Evolutionary conservation across 1,139 yeast genomes (phyloP).

Genomic region (Pneumocystis jirovecii): DNA sequence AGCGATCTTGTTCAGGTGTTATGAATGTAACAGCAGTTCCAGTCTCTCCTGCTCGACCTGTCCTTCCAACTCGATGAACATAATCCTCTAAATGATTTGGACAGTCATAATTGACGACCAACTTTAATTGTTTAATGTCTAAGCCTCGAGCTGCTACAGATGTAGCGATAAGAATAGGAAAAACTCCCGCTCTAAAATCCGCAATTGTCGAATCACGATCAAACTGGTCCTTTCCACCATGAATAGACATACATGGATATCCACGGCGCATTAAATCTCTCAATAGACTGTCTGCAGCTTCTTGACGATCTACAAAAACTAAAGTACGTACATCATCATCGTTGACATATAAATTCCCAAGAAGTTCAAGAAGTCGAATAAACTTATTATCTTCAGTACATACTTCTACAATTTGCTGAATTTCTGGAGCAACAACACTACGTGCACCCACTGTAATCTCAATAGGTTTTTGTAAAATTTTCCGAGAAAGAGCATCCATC

Average conservation of each 20-base stretch:
- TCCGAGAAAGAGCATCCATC: constrained; percentile 60
- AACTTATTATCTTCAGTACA: constrained; percentile 42
- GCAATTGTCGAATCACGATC: constrained; percentile 67
- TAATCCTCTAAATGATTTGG: constrained; percentile 91
- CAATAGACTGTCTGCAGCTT: constrained; percentile 57
- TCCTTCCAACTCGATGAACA: constrained; percentile 90
- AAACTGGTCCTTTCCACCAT: constrained; percentile 83
- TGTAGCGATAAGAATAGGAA: constrained; percentile 57
- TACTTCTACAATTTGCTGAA: constrained; percentile 55
- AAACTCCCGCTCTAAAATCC: constrained; percentile 51
- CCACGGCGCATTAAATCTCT: constrained; percentile 44
- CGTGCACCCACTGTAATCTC: constrained; percentile 73
- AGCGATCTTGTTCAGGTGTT: constrained; percentile 45
- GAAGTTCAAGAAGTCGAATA: constrained; percentile 35
- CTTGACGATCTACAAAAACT: constrained; percentile 78
- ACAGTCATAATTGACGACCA: constrained; percentile 77
- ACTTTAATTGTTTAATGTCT: constrained; percentile 67
- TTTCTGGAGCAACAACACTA: constrained; percentile 70
- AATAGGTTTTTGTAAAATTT: constrained; percentile 45
- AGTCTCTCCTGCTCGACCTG: constrained; percentile 75
- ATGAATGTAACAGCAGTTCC: constrained; percentile 76
- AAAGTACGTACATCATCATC: constrained; percentile 41
- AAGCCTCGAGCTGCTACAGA: constrained; percentile 91
- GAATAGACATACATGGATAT: constrained; percentile 51
- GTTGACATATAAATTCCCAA: constrained; percentile 32